Percentiles rank a stretch among this genome's conserved stretches.
phyloP scores from a whole-genome alignment of 1,284 basidiomycete genomes.

The Trichosporon coremiiforme region DNA sequence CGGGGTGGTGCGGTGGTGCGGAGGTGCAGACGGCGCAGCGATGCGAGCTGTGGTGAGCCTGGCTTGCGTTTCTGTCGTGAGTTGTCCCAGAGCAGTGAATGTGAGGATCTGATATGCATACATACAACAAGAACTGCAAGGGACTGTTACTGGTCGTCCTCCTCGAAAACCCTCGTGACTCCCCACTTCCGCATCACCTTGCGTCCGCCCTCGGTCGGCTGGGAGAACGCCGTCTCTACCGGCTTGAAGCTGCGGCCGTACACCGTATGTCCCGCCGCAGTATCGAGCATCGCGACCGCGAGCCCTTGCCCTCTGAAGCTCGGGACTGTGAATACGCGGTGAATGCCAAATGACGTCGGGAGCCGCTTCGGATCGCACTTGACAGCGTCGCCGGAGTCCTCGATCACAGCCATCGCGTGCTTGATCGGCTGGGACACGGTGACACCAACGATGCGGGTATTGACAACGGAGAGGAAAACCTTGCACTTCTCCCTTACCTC shows the following conservation, averaged over 20 bases:
- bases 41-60: neutral
- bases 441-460: conserved; percentile 50
- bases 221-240: conserved; percentile 56
- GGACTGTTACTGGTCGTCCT: conserved; percentile 50
- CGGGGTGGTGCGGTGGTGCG: too few relatives aligned
- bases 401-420: conserved; percentile 53
- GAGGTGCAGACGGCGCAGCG: too few relatives aligned
- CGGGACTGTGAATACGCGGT: conserved; percentile 58
- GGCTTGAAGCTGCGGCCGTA: conserved; percentile 56
- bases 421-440: conserved; percentile 57
- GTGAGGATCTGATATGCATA: neutral
- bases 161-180: conserved; percentile 50
- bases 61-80: neutral
- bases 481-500: conserved; percentile 52
- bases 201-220: conserved; percentile 57
- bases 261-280: conserved; percentile 48
- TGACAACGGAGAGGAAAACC: conserved; percentile 51
- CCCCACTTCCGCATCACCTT: conserved; percentile 56
- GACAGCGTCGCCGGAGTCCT: conserved; percentile 27
- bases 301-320: conserved; percentile 50
- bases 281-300: conserved; percentile 51
- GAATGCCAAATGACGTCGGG: conserved; percentile 57
- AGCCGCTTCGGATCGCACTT: conserved; percentile 23
- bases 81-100: too few relatives aligned
- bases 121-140: conserved; percentile 24